Percentiles rank a stretch among this genome's conserved stretches.
Conservation (phyloP, 352 stramenopile genomes). For the Peronospora destructor region DNA sequence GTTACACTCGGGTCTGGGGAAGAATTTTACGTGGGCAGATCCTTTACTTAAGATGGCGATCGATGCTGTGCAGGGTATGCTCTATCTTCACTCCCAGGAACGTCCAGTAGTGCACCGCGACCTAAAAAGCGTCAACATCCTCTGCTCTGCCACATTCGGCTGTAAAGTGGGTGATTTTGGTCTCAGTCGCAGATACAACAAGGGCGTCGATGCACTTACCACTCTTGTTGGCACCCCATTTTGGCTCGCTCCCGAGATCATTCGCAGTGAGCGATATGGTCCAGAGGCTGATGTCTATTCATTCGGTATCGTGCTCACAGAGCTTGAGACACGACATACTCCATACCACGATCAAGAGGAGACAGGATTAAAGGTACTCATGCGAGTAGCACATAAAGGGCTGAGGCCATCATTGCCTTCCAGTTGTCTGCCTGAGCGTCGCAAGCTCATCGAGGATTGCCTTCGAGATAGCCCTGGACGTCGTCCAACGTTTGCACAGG, state of each 20-base stretch:
- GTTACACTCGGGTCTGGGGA: conserved; percentile 70
- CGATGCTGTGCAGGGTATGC: conserved; percentile 79
- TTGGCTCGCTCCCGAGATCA: conserved; percentile 85
- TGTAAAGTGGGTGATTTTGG: conserved; percentile 88
- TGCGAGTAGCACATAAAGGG: conserved; percentile 66
- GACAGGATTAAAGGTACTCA: conserved; percentile 72
- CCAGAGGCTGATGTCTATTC: conserved; percentile 82
- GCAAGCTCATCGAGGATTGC: conserved; percentile 70
- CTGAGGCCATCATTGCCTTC: conserved; percentile 64
- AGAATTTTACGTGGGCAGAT: conserved; percentile 79
- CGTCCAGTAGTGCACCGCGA: conserved; percentile 79
- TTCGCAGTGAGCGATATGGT: conserved; percentile 79
- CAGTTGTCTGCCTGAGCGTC: conserved; percentile 47
- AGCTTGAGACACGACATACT: conserved; percentile 76
- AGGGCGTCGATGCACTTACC: conserved; percentile 75
- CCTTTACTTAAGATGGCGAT: conserved; percentile 84
- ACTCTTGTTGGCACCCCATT: conserved; percentile 83
- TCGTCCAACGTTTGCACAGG: conserved; percentile 69
- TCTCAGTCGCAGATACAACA: conserved; percentile 73
- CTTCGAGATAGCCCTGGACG: conserved; percentile 44
- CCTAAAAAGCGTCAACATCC: conserved; percentile 85
- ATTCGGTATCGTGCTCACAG: conserved; percentile 84
- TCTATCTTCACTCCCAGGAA: conserved; percentile 84
- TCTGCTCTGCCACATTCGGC: conserved; percentile 82
- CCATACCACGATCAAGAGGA: conserved; percentile 75